Conservation (phyloP, 2,329 filamentous ascomycete species). For the Penicillium nordicum region DNA sequence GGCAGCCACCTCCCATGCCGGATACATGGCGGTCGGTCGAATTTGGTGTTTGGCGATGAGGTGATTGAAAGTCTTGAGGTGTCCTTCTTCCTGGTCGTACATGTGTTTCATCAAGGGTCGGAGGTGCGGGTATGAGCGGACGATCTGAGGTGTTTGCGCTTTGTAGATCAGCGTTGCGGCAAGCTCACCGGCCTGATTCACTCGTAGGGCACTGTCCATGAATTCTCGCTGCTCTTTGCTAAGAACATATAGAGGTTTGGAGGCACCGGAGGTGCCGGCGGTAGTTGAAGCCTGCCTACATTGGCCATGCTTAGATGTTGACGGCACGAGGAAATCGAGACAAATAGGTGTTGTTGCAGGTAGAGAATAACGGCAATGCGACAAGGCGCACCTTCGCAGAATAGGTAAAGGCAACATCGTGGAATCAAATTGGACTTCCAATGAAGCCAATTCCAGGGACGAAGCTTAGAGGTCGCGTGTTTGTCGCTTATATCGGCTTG, state of each 20-base stretch:
- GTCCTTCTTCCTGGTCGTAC: slow-evolving; percentile 92
- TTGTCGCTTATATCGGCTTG: slow-evolving; percentile 7
- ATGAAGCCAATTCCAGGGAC: background rate
- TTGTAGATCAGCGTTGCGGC: slow-evolving; percentile 93
- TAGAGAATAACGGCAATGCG: slow-evolving; percentile 10
- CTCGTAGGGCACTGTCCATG: slow-evolving; percentile 77
- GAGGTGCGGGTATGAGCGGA: slow-evolving; percentile 78
- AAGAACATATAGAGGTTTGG: slow-evolving; percentile 53
- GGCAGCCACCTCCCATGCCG: slow-evolving; percentile 78
- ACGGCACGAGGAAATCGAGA: slow-evolving; percentile 39
- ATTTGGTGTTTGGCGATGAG: slow-evolving; percentile 83
- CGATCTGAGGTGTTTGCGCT: slow-evolving; percentile 78
- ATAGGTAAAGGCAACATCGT: slow-evolving; percentile 25
- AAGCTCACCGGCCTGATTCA: slow-evolving; percentile 97
- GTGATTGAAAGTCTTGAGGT: slow-evolving; percentile 80
- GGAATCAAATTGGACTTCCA: background rate
- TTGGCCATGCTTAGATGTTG: slow-evolving; percentile 24
- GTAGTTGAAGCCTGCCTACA: slow-evolving; percentile 26
- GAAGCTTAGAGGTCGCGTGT: slow-evolving; percentile 1
- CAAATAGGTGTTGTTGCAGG: slow-evolving; percentile 24
- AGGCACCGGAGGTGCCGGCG: slow-evolving; percentile 25
- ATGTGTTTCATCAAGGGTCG: slow-evolving; percentile 93
- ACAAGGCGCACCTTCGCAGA: slow-evolving; percentile 21
- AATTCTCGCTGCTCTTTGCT: slow-evolving; percentile 69
- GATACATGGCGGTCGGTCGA: slow-evolving; percentile 88